Evolutionary conservation across 208 protist genomes (phyloP), one percentile per base, ranked within the genome.

Genomic region (Kentomonas sorsogonicus): DNA sequence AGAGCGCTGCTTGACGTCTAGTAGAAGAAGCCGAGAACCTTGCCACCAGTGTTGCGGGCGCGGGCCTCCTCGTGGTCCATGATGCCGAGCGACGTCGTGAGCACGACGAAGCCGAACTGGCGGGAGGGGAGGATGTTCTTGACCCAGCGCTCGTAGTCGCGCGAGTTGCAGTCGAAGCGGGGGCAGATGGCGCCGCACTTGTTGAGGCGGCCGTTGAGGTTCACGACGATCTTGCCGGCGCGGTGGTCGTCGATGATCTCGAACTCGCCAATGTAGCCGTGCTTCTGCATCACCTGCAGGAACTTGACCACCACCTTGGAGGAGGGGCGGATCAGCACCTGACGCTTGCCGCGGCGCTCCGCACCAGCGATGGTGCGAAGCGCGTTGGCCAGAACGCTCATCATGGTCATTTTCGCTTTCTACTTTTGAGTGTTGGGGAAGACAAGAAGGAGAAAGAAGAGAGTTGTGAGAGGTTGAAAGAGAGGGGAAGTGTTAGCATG

Each of bases 211-310:
- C 99, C 99, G 73, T 99, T 98, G 27, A 99, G 96, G 69, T 99
- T 97, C 56, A 99, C 91, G 58, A 99, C 98, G 66, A 99, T 99
- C 87, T 99, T 99, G 65, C 98, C 98, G 16, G 90, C 78, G 67
- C 99, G 92, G 86, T 99, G 98, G 88, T 99, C 98, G 84, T 99
- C 99, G 72, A 99, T 92, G 79, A 99, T 87, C 86, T 99, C 98
- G 77, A 99, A 99, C 77, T 99, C 99, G 61, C 98, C 98, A 87
- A 99, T 99, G 96, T 99, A 99, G 83, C 97, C 97, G 86, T 99
- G 98, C 86, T 99, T 99, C 95, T 99, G 97, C 99, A 99, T 99
- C 60, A 99, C 97, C 63, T 94, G 83, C 54, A 99, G 89, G 89
- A 99, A 99, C 80, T 99, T 99, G 69, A 99, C 83, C 63, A 99